Evolutionary conservation across 2,329 filamentous ascomycete genomes (phyloP).

Genomic region (Fusarium continuum): DNA sequence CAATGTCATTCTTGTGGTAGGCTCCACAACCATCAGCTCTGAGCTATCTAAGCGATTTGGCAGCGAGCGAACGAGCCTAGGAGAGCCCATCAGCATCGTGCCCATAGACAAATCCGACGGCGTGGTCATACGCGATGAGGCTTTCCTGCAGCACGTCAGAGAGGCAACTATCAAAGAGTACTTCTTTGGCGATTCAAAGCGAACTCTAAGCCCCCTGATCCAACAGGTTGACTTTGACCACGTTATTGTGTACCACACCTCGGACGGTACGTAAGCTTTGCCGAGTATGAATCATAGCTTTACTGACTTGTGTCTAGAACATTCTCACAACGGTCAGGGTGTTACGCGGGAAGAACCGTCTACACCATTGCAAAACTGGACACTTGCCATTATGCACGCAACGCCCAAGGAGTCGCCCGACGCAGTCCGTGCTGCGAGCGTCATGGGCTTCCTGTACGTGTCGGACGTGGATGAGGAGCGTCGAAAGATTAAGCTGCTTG

Average conservation of each 20-base stretch:
- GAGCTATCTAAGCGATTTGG: conserved; percentile 78
- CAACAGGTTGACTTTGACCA: conserved; percentile 83
- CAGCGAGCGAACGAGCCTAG: conserved; percentile 61
- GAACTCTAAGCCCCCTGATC: conserved; percentile 85
- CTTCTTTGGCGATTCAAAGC: conserved; percentile 85
- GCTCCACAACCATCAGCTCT: conserved; percentile 78
- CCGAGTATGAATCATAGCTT: conserved; percentile 3
- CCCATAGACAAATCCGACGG: conserved; percentile 87
- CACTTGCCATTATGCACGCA: conserved; percentile 86
- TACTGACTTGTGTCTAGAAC: conserved; percentile 36
- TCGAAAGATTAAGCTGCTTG: conserved; percentile 80
- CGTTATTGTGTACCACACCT: conserved; percentile 76
- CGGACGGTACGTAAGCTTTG: conserved; percentile 61
- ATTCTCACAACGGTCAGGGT: conserved; percentile 48
- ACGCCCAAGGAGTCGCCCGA: conserved; percentile 73
- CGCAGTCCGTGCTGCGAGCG: conserved; percentile 78
- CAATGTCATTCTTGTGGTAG: conserved; percentile 83
- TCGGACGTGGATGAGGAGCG: conserved; percentile 89
- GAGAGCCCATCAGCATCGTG: conserved; percentile 78
- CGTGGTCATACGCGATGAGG: conserved; percentile 77
- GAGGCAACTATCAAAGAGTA: conserved; percentile 88
- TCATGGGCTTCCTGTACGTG: conserved; percentile 94
- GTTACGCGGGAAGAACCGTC: conserved; percentile 73
- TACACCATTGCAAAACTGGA: conserved; percentile 77
- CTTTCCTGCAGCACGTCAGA: conserved; percentile 76